Evolutionary conservation across 148 eudicot genomes (phyloP).

Genomic region (Chenopodium berlandieri): DNA sequence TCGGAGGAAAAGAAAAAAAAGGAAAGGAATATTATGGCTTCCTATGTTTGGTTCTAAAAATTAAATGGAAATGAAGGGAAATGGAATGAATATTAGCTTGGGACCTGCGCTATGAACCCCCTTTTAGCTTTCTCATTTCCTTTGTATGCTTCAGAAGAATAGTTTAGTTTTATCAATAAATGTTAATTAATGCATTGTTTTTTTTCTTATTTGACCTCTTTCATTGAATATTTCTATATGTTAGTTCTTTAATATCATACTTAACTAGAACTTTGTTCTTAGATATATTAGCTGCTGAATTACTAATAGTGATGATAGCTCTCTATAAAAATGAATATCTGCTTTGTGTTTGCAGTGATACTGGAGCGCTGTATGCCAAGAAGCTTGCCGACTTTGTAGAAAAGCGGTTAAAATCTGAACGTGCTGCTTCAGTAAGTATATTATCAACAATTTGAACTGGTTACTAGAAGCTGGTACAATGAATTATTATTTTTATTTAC

Average conservation of each 20-base stretch:
- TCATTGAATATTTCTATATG: background rate
- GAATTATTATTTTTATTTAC: background rate
- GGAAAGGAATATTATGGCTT: no score
- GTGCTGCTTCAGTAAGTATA: constrained; percentile 95
- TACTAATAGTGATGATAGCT: background rate
- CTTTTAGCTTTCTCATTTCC: background rate
- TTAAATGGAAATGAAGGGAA: no score
- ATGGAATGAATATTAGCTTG: background rate
- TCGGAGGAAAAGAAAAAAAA: no score
- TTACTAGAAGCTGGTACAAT: background rate
- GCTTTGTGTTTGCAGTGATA: constrained; percentile 48
- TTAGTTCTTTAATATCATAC: background rate
- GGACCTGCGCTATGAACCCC: background rate
- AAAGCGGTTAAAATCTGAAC: constrained; percentile 83
- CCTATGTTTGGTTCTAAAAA: no score
- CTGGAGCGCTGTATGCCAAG: constrained; percentile 89
- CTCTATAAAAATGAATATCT: background rate
- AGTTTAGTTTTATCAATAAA: background rate
- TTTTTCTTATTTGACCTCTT: background rate
- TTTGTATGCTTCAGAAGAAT: background rate
- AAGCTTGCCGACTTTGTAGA: constrained; percentile 97
- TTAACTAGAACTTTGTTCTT: background rate
- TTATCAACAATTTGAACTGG: background rate
- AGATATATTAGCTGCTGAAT: background rate
- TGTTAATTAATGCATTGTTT: background rate